Evolutionary conservation across 129 eudicot species (phyloP).

Genomic region (Pseudognaphalium luteoalbum): DNA sequence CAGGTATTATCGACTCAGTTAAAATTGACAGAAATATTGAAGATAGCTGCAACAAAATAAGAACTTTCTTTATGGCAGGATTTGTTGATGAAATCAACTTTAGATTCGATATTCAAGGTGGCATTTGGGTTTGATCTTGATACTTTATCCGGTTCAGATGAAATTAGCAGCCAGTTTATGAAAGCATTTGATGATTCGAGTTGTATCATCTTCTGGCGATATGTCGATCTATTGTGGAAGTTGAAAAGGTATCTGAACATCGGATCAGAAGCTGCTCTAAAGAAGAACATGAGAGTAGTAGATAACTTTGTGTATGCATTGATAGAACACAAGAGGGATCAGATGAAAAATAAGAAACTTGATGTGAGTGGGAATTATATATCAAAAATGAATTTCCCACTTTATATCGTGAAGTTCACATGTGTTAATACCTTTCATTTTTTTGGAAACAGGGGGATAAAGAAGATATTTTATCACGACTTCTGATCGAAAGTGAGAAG

Average conservation of each 20-base stretch:
- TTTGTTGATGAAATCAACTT: constrained; percentile 56
- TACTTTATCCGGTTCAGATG: constrained; percentile 54
- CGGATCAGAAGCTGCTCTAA: constrained; percentile 55
- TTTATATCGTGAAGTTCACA: background rate
- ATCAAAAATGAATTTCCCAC: background rate
- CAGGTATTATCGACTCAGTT: constrained; percentile 40
- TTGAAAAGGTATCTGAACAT: constrained; percentile 57
- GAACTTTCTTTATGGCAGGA: constrained; percentile 36
- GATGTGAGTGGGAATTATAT: constrained; percentile 28
- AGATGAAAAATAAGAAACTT: constrained; percentile 41
- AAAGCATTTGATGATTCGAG: constrained; percentile 71
- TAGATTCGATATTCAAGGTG: constrained; percentile 75
- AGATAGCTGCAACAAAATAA: background rate
- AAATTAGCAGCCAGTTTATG: constrained; percentile 45
- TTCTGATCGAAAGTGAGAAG: constrained; percentile 50
- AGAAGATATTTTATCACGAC: constrained; percentile 69
- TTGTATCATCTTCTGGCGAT: constrained; percentile 47
- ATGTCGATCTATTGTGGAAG: constrained; percentile 63
- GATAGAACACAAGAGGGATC: constrained; percentile 49
- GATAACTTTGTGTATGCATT: constrained; percentile 56
- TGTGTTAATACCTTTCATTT: constrained; percentile 1
- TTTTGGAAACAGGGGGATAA: constrained; percentile 42
- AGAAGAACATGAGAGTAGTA: constrained; percentile 48
- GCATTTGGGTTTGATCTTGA: constrained; percentile 77
- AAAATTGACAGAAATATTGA: too few species aligned